Evolutionary conservation across 2,329 filamentous ascomycete genomes (phyloP).

Genomic region (Blastomyces gilchristii): DNA sequence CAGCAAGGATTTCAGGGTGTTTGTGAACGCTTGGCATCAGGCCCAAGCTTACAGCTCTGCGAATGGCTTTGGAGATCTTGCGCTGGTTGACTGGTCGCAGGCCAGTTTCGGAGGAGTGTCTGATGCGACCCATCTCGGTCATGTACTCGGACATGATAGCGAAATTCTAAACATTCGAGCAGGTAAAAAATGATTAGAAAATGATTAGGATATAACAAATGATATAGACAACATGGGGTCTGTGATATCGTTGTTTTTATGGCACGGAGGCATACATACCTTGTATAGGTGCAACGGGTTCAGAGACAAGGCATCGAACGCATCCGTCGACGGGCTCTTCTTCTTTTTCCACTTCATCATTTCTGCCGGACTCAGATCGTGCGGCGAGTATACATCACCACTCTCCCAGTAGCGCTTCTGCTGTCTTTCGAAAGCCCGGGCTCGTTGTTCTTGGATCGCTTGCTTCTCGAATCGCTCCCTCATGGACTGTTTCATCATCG

Average conservation of each 20-base stretch:
- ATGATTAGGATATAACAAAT: conserved; percentile 10
- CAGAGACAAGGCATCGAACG: conserved; percentile 68
- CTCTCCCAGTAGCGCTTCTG: conserved; percentile 57
- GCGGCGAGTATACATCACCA: conserved; percentile 84
- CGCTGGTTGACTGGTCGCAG: conserved; percentile 83
- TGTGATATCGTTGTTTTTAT: conserved; percentile 2
- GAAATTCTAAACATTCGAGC: conserved; percentile 59
- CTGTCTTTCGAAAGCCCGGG: conserved; percentile 29
- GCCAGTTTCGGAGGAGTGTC: conserved; percentile 62
- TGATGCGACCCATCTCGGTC: conserved; percentile 74
- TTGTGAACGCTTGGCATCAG: conserved; percentile 83
- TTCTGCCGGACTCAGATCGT: conserved; percentile 70
- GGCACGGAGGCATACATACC: conserved; percentile 40
- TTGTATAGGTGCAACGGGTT: conserved; percentile 80
- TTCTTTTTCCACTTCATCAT: conserved; percentile 66
- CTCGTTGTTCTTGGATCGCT: conserved; percentile 28
- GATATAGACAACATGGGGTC: neutral
- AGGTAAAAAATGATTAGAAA: neutral
- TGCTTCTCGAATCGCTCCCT: conserved; percentile 24
- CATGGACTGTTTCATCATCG: conserved; percentile 6
- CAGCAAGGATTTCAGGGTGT: conserved; percentile 66
- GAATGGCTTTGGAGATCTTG: conserved; percentile 83
- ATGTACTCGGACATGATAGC: conserved; percentile 83
- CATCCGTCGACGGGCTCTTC: conserved; percentile 51
- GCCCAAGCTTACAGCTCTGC: conserved; percentile 78